Conservation (phyloP, 1,139 yeast species). For the Nadsonia commutata region DNA sequence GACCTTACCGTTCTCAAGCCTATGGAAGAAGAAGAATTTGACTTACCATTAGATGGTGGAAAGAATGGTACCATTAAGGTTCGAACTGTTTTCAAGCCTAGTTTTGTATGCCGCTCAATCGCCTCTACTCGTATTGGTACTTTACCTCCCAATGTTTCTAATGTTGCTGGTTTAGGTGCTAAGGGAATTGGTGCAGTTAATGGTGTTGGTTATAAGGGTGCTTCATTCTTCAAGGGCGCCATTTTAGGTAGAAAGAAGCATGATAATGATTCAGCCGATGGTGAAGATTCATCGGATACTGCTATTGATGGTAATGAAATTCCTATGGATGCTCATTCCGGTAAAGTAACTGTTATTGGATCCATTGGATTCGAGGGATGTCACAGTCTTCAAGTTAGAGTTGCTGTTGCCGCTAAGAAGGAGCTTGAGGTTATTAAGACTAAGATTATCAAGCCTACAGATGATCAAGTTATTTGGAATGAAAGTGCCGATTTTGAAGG, state of each 20-base stretch:
- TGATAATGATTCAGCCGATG: conserved; percentile 8
- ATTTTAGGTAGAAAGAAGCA: conserved; percentile 4
- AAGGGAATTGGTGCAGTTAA: conserved; percentile 16
- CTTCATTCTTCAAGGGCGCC: conserved; percentile 11
- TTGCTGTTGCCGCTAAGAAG: conserved; percentile 16
- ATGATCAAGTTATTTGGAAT: conserved; percentile 32
- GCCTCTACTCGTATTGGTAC: conserved; percentile 13
- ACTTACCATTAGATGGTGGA: conserved; percentile 34
- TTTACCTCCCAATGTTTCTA: conserved; percentile 17
- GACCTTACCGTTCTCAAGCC: conserved; percentile 49
- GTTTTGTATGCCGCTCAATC: conserved; percentile 14
- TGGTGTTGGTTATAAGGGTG: conserved; percentile 11
- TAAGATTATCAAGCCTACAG: conserved; percentile 39
- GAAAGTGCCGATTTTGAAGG: conserved; percentile 64
- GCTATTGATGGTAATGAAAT: conserved; percentile 9
- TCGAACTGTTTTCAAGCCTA: conserved; percentile 10
- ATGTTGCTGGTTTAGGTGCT: conserved; percentile 17
- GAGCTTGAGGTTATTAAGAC: conserved; percentile 53
- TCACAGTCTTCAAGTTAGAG: conserved; percentile 19
- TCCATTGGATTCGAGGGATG: conserved; percentile 18
- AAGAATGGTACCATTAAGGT: conserved; percentile 15
- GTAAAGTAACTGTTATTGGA: conserved; percentile 16
- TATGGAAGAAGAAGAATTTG: conserved; percentile 35
- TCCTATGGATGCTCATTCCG: conserved; percentile 11
- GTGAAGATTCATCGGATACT: conserved; percentile 7